Conservation (phyloP, 2,329 filamentous ascomycete species). For the Penicillium sp. region DNA sequence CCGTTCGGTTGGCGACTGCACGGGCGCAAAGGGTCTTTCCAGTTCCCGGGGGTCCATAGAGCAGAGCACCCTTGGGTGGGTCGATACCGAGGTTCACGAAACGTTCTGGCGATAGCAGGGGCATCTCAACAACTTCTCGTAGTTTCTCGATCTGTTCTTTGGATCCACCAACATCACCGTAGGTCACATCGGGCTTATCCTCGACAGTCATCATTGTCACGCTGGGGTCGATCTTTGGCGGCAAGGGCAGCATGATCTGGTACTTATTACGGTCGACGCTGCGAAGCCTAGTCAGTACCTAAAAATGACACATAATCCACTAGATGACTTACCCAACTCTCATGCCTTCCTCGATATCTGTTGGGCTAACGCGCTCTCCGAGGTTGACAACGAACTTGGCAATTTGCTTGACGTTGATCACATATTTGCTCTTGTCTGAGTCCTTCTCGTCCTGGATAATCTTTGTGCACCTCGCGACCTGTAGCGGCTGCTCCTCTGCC, state of each 20-base stretch:
- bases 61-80: slow-evolving; percentile 91
- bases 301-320: neutral
- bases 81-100: slow-evolving; percentile 99
- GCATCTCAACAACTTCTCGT: slow-evolving; percentile 98
- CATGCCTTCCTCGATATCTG: slow-evolving; percentile 99
- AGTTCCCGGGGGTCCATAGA: slow-evolving; percentile 97
- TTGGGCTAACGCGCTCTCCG: slow-evolving; percentile 92
- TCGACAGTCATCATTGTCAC: slow-evolving; percentile 99
- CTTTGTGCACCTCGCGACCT: slow-evolving; percentile 97
- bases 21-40: slow-evolving; percentile 97
- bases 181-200: slow-evolving; percentile 98
- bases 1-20: slow-evolving; percentile 95
- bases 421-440: slow-evolving; percentile 97
- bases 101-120: slow-evolving; percentile 88
- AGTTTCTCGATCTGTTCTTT: slow-evolving; percentile 99
- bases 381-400: slow-evolving; percentile 99
- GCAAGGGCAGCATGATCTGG: slow-evolving; percentile 92
- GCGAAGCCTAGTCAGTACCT: slow-evolving; percentile 10
- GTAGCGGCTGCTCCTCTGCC: slow-evolving; percentile 95
- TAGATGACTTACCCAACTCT: slow-evolving; percentile 67
- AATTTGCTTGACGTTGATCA: slow-evolving; percentile 99
- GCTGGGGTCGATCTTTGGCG: slow-evolving; percentile 97
- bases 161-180: slow-evolving; percentile 96
- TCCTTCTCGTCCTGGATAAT: slow-evolving; percentile 98
- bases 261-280: slow-evolving; percentile 97